Evolutionary conservation across 345 rosid genomes (phyloP), one percentile per base, ranked within the genome.

Genomic region (Rhizophora apiculata): DNA sequence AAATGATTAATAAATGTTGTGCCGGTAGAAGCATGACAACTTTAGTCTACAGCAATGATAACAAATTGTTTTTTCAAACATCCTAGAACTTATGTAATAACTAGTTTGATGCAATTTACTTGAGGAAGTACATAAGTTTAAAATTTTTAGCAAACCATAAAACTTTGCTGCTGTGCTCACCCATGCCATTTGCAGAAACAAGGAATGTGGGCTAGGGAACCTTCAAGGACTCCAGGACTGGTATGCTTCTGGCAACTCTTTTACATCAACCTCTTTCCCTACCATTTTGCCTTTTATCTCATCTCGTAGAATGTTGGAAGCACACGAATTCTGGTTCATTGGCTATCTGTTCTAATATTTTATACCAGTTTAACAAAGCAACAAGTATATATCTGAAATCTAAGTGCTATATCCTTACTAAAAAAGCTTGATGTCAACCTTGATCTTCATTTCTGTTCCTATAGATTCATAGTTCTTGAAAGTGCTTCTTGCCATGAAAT

Each of bases 171-270:
- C 68, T 57, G 49, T 56, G 37, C 68, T 69, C 63, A 65, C 68
- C 34, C 37, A 59, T 71, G 16, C 68, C 67, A n/a, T 76, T 32
- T 46, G 62, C 84, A 91, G 97, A 79, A 75, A 9, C 83, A 65
- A 21, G 82, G 88, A 68, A 79, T 62, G 65, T 80, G 81, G 80
- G 22, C 4, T 32, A 69, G 49, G 70, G 89, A 89, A 80, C 88
- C 89, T 69, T 88, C 98, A 37, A 88, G 79, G 73, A 69, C 80
- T 63, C 96, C 93, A 10, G 95, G 75, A 76, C 73, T 94, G 90
- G 95, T 94, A 89, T 78, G 86, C 36, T 63, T 62, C 21, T 60
- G 52, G 36, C 55, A 49, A 37, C 55, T 36, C 11, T 62, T 59
- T 64, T 36, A 20, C 30, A n/a, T 21, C 37, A 29, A 54, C 3